Percentiles rank a stretch among this genome's conserved stretches.
These are phyloP conservation scores for Xylariaceae sp. DNA, from an alignment of 2,329 filamentous ascomycete species.

Conservation along the genomic window DNA sequence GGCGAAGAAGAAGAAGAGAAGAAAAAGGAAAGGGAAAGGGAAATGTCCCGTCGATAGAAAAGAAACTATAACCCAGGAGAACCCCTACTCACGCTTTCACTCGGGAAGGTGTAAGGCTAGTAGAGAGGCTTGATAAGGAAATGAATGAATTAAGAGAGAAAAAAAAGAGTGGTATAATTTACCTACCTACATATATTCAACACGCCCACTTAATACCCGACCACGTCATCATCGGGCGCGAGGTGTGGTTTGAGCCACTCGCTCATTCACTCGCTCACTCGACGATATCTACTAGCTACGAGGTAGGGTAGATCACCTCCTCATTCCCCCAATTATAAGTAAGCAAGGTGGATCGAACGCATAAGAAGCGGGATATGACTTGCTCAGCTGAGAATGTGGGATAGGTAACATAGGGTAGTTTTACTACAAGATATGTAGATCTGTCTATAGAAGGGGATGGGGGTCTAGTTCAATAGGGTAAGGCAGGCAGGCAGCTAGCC, in stretches of 20 bases:
- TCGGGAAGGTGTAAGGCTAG: too few relatives aligned
- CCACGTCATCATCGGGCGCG: constrained; percentile 11
- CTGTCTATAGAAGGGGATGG: neutral
- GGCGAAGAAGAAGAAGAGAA: too few relatives aligned
- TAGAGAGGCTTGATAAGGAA: neutral
- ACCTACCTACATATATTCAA: neutral
- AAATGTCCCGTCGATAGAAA: too few relatives aligned
- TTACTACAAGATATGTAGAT: too few relatives aligned
- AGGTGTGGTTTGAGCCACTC: constrained; percentile 8
- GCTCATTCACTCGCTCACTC: neutral
- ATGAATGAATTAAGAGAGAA: neutral
- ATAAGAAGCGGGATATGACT: neutral
- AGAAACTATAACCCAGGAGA: too few relatives aligned
- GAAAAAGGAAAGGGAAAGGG: too few relatives aligned
- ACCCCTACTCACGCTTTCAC: too few relatives aligned
- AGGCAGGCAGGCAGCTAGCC: too few relatives aligned
- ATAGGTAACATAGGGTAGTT: too few relatives aligned
- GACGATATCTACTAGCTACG: neutral
- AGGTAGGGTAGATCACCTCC: neutral
- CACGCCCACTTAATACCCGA: constrained; percentile 7
- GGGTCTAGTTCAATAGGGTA: too few relatives aligned
- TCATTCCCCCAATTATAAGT: constrained; percentile 5
- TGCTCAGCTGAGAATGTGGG: neutral
- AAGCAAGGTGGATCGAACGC: constrained; percentile 5
- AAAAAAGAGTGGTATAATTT: neutral